phyloP scores from a whole-genome alignment of 2,329 filamentous ascomycete species.

The Amphichorda felina region DNA sequence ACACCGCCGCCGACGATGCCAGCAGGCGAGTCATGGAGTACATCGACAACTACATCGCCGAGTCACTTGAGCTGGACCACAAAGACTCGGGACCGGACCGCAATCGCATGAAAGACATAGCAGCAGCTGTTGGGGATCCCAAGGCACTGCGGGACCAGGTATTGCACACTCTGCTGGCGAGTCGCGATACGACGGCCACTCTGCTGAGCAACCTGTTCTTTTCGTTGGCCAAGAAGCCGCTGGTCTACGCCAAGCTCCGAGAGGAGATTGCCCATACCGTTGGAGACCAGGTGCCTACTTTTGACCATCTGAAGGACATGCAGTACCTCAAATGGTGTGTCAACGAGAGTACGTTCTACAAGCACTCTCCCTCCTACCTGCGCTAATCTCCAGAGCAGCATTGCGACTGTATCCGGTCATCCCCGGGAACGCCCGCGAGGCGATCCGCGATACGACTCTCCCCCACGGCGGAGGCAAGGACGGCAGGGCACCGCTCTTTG shows the following conservation, averaged over 20 bases:
- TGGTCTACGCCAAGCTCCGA: slow-evolving; percentile 31
- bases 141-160: slow-evolving; percentile 26
- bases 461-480: slow-evolving; percentile 39
- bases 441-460: slow-evolving; percentile 29
- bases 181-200: slow-evolving; percentile 33
- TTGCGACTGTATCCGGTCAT: slow-evolving; percentile 39
- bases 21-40: slow-evolving; percentile 22
- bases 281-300: slow-evolving; percentile 25
- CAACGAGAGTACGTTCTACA: slow-evolving; percentile 37
- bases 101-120: slow-evolving; percentile 38
- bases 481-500: slow-evolving; percentile 32
- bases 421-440: slow-evolving; percentile 29
- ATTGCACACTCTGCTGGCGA: slow-evolving; percentile 30
- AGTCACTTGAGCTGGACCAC: slow-evolving; percentile 15
- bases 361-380: slow-evolving; percentile 1
- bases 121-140: slow-evolving; percentile 28
- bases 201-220: slow-evolving; percentile 30
- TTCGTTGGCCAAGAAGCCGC: slow-evolving; percentile 25
- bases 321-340: slow-evolving; percentile 43
- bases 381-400: slow-evolving; percentile 12
- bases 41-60: slow-evolving; percentile 30
- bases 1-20: slow-evolving; percentile 11
- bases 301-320: slow-evolving; percentile 36
- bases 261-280: slow-evolving; percentile 21
- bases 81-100: slow-evolving; percentile 15